phyloP scores from a whole-genome alignment of 805 yeast genomes.

The Saccharomycopsis synnaedendra region DNA sequence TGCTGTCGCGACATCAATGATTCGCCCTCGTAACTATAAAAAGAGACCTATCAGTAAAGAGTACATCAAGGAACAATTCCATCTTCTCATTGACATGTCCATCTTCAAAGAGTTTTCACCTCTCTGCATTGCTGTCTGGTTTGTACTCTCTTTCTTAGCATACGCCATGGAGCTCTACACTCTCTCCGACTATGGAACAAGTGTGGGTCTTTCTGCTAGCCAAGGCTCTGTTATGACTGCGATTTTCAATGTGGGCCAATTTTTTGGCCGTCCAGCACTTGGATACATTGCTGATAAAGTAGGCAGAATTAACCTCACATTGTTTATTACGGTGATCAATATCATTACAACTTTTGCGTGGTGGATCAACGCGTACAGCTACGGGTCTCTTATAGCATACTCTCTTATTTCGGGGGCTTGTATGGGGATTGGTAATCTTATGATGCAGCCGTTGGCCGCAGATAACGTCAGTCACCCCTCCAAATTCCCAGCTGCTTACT shows the following conservation, averaged over 20 bases:
- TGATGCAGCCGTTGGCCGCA: slow-evolving; percentile 22
- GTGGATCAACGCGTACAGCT: slow-evolving; percentile 38
- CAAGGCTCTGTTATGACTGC: slow-evolving; percentile 39
- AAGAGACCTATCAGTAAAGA: slow-evolving; percentile 20
- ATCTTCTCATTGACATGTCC: slow-evolving; percentile 25
- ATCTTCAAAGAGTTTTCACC: slow-evolving; percentile 26
- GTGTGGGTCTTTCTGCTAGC: slow-evolving; percentile 33
- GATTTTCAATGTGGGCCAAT: slow-evolving; percentile 34
- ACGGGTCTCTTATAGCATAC: slow-evolving; percentile 29
- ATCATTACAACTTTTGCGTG: slow-evolving; percentile 28
- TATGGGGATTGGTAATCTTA: slow-evolving; percentile 32
- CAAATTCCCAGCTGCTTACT: slow-evolving; percentile 23
- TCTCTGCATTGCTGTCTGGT: slow-evolving; percentile 28
- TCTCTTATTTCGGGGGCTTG: slow-evolving; percentile 32
- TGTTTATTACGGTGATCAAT: slow-evolving; percentile 19
- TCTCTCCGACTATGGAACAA: slow-evolving; percentile 33
- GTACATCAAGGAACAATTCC: slow-evolving; percentile 20
- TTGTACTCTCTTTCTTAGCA: slow-evolving; percentile 26
- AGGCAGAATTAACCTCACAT: slow-evolving; percentile 38
- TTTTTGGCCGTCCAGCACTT: slow-evolving; percentile 37
- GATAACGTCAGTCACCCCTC: slow-evolving; percentile 20
- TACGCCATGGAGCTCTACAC: slow-evolving; percentile 36
- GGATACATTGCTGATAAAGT: slow-evolving; percentile 34
- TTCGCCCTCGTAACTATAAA: slow-evolving; percentile 22
- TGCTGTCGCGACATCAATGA: slow-evolving; percentile 5